Conservation (phyloP, 495 filamentous ascomycete species). For the Tuber calosporum region DNA sequence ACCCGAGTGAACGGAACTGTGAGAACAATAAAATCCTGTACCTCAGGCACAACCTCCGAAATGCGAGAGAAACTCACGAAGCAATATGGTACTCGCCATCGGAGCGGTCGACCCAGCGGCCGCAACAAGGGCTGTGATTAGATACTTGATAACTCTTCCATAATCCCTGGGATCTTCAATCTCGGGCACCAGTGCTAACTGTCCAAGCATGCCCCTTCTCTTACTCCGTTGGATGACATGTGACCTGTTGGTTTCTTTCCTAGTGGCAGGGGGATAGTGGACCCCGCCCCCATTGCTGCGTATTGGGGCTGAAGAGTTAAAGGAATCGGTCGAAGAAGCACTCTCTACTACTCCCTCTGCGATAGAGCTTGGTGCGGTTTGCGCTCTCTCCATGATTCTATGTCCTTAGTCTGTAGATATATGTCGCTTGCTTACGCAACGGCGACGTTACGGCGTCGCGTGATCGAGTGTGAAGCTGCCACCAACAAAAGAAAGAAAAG, state of each 20-base stretch:
- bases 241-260: slow-evolving; percentile 33
- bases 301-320: neutral
- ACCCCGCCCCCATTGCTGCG: neutral
- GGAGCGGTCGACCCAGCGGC: slow-evolving; percentile 69
- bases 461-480: neutral
- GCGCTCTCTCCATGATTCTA: neutral
- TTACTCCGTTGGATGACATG: slow-evolving; percentile 57
- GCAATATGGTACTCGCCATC: slow-evolving; percentile 77
- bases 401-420: too few relatives aligned
- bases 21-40: neutral
- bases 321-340: neutral
- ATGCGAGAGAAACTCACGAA: slow-evolving; percentile 54
- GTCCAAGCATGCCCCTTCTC: slow-evolving; percentile 68
- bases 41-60: neutral
- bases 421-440: too few relatives aligned
- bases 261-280: neutral
- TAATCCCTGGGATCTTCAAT: slow-evolving; percentile 70
- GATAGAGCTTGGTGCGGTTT: neutral
- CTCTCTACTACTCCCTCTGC: neutral
- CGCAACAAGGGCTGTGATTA: slow-evolving; percentile 72
- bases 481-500: neutral
- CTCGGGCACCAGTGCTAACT: slow-evolving; percentile 72
- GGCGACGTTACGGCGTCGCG: too few relatives aligned
- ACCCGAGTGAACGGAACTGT: neutral
- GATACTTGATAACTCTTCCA: slow-evolving; percentile 66